phyloP scores from a whole-genome alignment of 73 alveolate species.

The Uronychia binucleata region DNA sequence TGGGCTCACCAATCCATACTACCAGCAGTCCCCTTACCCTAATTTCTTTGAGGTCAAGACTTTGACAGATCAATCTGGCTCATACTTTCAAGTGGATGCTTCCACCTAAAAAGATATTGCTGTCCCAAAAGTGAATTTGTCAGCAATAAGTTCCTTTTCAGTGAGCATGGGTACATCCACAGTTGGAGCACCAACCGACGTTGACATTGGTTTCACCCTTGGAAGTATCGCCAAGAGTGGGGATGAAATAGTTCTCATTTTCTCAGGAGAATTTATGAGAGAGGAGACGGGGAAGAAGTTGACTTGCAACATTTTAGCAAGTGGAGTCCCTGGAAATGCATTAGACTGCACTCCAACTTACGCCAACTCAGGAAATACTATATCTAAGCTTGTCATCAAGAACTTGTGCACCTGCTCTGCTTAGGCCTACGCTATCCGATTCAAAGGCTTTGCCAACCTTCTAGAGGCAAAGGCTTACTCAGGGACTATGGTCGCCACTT shows the following conservation, averaged over 20 bases:
- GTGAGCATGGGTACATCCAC: not conserved
- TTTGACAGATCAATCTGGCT: not conserved
- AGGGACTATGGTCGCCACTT: not conserved
- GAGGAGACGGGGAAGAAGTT: not conserved
- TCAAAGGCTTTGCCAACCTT: not conserved
- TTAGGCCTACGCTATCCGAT: not conserved
- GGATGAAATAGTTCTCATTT: not conserved
- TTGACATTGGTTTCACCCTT: not conserved
- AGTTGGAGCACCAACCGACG: not conserved
- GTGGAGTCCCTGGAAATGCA: not conserved
- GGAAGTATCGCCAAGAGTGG: not conserved
- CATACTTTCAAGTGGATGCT: too few relatives aligned
- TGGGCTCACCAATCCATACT: not conserved
- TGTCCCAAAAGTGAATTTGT: not conserved
- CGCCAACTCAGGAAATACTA: not conserved
- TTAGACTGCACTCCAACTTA: not conserved
- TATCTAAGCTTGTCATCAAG: not conserved
- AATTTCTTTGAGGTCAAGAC: not conserved
- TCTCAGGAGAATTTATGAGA: not conserved
- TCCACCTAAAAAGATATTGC: too few relatives aligned
- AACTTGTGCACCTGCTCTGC: not conserved
- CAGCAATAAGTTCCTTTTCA: not conserved
- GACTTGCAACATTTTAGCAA: not conserved
- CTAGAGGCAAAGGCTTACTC: not conserved
- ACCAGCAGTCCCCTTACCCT: not conserved